Evolutionary conservation across 805 yeast species (phyloP).

Genomic region (Candida chauliodis): DNA sequence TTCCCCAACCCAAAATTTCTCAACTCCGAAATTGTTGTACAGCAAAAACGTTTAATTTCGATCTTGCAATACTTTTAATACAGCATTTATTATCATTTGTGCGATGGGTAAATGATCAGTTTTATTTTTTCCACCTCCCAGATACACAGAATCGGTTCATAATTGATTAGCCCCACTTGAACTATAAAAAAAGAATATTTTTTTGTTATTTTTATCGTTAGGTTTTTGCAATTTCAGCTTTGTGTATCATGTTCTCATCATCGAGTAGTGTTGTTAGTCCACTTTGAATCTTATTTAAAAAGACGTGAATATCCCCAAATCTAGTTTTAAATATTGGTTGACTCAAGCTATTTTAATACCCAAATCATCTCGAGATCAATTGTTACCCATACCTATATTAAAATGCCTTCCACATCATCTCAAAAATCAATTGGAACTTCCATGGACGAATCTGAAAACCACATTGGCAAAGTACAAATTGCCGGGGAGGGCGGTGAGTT

Average conservation of each 20-base stretch:
- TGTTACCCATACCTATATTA: background rate
- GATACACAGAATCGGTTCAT: background rate
- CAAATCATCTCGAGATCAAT: too few relatives aligned
- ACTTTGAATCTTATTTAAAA: background rate
- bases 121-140: background rate
- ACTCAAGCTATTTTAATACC: too few relatives aligned
- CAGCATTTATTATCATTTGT: too few relatives aligned
- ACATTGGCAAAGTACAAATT: slow-evolving; percentile 7
- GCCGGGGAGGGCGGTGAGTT: slow-evolving; percentile 32
- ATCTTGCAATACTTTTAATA: too few relatives aligned
- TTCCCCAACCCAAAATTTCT: too few relatives aligned
- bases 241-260: too few relatives aligned
- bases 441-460: slow-evolving; percentile 1
- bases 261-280: too few relatives aligned
- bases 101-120: slow-evolving; percentile 1
- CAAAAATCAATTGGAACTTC: slow-evolving; percentile 9
- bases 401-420: slow-evolving; percentile 9
- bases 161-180: slow-evolving; percentile 1
- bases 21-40: too few relatives aligned
- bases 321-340: too few relatives aligned
- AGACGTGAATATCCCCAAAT: too few relatives aligned
- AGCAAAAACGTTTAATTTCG: too few relatives aligned
- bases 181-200: background rate
- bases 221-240: background rate
- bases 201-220: background rate